Conservation (phyloP, 352 stramenopile genomes). For the Pythium volutum region DNA sequence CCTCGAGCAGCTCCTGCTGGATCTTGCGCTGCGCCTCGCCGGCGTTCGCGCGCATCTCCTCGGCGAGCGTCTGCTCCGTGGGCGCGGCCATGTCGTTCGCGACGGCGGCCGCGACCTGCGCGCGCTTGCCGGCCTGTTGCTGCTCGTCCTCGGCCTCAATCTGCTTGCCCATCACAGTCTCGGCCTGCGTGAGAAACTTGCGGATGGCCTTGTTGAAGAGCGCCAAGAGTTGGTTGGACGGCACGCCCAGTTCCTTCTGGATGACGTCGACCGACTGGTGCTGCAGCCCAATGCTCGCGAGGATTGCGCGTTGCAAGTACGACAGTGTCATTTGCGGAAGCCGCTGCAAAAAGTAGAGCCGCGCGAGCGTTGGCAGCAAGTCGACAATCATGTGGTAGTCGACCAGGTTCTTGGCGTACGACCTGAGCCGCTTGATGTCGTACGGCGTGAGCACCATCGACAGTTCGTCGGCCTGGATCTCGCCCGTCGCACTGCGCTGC, state of each 20-base stretch:
- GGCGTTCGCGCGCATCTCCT: constrained; percentile 75
- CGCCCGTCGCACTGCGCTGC: constrained; percentile 58
- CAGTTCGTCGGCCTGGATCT: constrained; percentile 88
- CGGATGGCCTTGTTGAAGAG: constrained; percentile 98
- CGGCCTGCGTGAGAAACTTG: constrained; percentile 86
- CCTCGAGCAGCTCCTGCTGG: constrained; percentile 74
- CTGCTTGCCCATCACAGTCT: constrained; percentile 78
- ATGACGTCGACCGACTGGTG: constrained; percentile 94
- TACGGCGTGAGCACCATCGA: constrained; percentile 94
- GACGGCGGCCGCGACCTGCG: constrained; percentile 51
- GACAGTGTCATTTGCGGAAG: constrained; percentile 93
- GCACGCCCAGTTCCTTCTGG: constrained; percentile 92
- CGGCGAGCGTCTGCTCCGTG: constrained; percentile 78
- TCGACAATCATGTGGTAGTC: constrained; percentile 99
- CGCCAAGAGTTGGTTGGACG: constrained; percentile 94
- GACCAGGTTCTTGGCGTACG: constrained; percentile 98
- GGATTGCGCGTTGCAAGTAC: constrained; percentile 94
- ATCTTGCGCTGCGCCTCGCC: constrained; percentile 79
- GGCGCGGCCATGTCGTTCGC: constrained; percentile 75
- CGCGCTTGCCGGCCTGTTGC: constrained; percentile 48
- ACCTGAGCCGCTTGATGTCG: constrained; percentile 97
- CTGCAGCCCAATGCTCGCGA: constrained; percentile 94
- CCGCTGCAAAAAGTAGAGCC: constrained; percentile 95
- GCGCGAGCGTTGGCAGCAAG: constrained; percentile 92
- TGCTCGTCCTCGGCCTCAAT: constrained; percentile 74